These are phyloP conservation scores for Lachnellula subtilissima DNA, from an alignment of 2,329 filamentous ascomycete species.

Conservation along the genomic window DNA sequence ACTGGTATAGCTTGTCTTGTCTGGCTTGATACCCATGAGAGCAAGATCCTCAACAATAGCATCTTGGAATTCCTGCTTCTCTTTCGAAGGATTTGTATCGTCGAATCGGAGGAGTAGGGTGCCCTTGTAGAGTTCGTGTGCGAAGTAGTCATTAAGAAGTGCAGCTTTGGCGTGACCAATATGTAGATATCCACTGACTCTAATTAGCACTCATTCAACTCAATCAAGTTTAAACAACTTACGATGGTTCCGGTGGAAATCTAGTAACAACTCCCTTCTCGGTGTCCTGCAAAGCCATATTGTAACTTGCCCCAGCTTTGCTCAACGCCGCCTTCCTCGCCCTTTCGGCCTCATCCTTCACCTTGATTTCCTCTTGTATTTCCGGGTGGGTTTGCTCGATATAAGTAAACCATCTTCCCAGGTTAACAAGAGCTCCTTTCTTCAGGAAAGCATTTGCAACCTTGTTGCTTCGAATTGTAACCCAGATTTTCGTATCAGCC, in stretches of 20 bases:
- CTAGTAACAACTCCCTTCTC: conserved; percentile 86
- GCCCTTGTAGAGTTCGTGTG: conserved; percentile 87
- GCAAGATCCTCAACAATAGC: conserved; percentile 87
- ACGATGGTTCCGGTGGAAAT: conserved; percentile 92
- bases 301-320: conserved; percentile 81
- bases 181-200: conserved; percentile 69
- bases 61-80: conserved; percentile 95
- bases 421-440: conserved; percentile 69
- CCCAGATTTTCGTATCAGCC: conserved; percentile 78
- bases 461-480: conserved; percentile 75
- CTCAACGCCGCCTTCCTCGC: conserved; percentile 64
- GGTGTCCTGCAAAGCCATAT: conserved; percentile 78
- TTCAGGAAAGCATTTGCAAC: conserved; percentile 78
- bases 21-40: conserved; percentile 87
- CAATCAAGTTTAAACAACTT: conserved; percentile 32
- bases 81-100: conserved; percentile 95
- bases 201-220: conserved; percentile 9
- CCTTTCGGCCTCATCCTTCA: conserved; percentile 62
- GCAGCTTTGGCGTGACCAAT: conserved; percentile 95
- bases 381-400: conserved; percentile 78
- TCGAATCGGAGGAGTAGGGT: conserved; percentile 90
- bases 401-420: conserved; percentile 83
- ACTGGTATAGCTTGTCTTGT: conserved; percentile 82
- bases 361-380: conserved; percentile 65
- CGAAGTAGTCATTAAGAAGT: conserved; percentile 93